phyloP scores from a whole-genome alignment of 2,329 filamentous ascomycete species.

The Thelonectria rubi region DNA sequence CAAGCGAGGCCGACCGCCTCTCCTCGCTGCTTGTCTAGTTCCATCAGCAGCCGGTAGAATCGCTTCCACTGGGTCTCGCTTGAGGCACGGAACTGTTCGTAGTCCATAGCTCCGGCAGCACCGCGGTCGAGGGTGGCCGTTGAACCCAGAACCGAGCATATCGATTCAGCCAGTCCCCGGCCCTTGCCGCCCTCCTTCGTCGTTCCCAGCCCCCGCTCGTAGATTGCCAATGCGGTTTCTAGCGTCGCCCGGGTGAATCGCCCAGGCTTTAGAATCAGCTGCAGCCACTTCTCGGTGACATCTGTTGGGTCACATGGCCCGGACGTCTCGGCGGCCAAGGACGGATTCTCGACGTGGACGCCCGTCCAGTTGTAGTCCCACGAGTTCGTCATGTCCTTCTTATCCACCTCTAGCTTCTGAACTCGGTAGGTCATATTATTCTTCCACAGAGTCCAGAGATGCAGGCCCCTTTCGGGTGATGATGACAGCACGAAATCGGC shows the following conservation, averaged over 20 bases:
- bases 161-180: constrained; percentile 75
- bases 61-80: constrained; percentile 87
- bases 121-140: constrained; percentile 72
- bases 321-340: constrained; percentile 64
- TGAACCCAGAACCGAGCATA: constrained; percentile 76
- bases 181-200: constrained; percentile 53
- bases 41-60: constrained; percentile 85
- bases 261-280: constrained; percentile 83
- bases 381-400: constrained; percentile 67
- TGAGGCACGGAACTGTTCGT: constrained; percentile 76
- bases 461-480: constrained; percentile 62
- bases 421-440: constrained; percentile 82
- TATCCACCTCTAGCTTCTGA: constrained; percentile 76
- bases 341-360: constrained; percentile 68
- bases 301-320: constrained; percentile 72
- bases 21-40: constrained; percentile 85
- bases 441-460: constrained; percentile 84
- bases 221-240: constrained; percentile 84
- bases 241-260: constrained; percentile 82
- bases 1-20: constrained; percentile 82
- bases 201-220: constrained; percentile 69
- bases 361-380: constrained; percentile 77
- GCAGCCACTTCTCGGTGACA: constrained; percentile 84
- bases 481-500: constrained; percentile 76
- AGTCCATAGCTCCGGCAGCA: constrained; percentile 74